Evolutionary conservation across 2,329 filamentous ascomycete species (phyloP).

Genomic region (Sordariomycetes sp.): DNA sequence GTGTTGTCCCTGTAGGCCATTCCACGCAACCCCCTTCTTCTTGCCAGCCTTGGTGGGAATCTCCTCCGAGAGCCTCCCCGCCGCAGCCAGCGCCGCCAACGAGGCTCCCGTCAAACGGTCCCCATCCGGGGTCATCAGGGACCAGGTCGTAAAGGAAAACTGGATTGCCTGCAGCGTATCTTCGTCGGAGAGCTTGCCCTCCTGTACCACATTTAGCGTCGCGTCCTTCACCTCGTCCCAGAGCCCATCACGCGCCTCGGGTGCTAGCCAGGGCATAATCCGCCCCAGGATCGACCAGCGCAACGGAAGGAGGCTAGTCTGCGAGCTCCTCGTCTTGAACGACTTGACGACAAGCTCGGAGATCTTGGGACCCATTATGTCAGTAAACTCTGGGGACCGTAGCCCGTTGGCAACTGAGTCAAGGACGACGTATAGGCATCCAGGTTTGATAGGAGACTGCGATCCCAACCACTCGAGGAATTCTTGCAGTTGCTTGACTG

Average conservation of each 20-base stretch:
- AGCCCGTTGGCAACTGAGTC: constrained; percentile 31
- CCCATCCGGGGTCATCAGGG: constrained; percentile 24
- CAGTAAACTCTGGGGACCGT: constrained; percentile 27
- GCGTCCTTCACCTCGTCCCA: constrained; percentile 22
- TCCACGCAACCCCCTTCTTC: constrained; percentile 4
- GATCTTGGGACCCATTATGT: constrained; percentile 26
- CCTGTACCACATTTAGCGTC: constrained; percentile 20
- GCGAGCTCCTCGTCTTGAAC: constrained; percentile 14
- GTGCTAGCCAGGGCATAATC: constrained; percentile 21
- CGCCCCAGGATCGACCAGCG: constrained; percentile 28
- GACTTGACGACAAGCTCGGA: constrained; percentile 21
- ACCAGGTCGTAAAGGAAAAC: constrained; percentile 26
- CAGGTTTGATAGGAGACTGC: constrained; percentile 17
- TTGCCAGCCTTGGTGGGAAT: constrained; percentile 11
- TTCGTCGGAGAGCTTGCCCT: constrained; percentile 18
- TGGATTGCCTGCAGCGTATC: constrained; percentile 29
- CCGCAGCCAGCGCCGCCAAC: constrained; percentile 20
- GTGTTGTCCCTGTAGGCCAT: not conserved
- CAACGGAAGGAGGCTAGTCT: constrained; percentile 19
- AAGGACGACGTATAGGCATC: constrained; percentile 28
- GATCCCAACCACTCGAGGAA: constrained; percentile 30
- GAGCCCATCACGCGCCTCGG: constrained; percentile 17
- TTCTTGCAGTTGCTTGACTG: constrained; percentile 29
- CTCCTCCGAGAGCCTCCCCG: constrained; percentile 19
- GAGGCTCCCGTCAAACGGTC: constrained; percentile 16